Conservation (phyloP, 768 basidiomycete species). For the Pleurotus tuber-regium region DNA sequence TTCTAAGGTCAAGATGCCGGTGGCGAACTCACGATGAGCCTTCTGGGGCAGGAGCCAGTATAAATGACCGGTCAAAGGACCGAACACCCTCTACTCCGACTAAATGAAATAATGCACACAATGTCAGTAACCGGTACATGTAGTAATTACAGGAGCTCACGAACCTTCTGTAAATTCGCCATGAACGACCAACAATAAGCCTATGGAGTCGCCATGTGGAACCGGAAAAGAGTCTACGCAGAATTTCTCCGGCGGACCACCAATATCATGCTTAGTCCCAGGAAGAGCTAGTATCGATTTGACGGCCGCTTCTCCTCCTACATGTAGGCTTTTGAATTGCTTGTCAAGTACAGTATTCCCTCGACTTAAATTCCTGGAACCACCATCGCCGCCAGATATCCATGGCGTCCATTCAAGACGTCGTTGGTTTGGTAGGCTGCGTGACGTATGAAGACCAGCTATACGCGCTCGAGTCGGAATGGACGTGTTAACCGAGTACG, state of each 20-base stretch:
- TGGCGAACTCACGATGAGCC: constrained; percentile 76
- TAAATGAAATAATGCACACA: constrained; percentile 16
- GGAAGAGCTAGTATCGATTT: constrained; percentile 66
- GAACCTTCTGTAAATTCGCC: constrained; percentile 90
- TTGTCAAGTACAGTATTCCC: constrained; percentile 62
- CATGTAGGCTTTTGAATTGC: constrained; percentile 63
- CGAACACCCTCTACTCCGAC: constrained; percentile 64
- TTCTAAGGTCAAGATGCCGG: constrained; percentile 7
- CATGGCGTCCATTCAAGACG: constrained; percentile 79
- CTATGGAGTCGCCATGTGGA: constrained; percentile 54
- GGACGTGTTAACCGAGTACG: constrained; percentile 80
- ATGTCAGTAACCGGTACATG: not conserved
- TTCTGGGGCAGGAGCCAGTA: constrained; percentile 76
- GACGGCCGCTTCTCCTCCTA: constrained; percentile 64
- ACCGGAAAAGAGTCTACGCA: constrained; percentile 85
- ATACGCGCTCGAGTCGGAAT: constrained; percentile 78
- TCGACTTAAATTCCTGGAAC: constrained; percentile 76
- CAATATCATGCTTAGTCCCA: constrained; percentile 78
- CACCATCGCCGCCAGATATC: constrained; percentile 49
- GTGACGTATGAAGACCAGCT: constrained; percentile 60
- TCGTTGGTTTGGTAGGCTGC: constrained; percentile 76
- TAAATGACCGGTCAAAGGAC: constrained; percentile 92
- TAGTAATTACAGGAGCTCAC: constrained; percentile 24
- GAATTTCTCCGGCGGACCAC: constrained; percentile 77
- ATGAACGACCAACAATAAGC: constrained; percentile 75